Percentiles rank a stretch among this genome's conserved stretches.
phyloP scores from a whole-genome alignment of 345 rosid species.

The Populus davidiana region DNA sequence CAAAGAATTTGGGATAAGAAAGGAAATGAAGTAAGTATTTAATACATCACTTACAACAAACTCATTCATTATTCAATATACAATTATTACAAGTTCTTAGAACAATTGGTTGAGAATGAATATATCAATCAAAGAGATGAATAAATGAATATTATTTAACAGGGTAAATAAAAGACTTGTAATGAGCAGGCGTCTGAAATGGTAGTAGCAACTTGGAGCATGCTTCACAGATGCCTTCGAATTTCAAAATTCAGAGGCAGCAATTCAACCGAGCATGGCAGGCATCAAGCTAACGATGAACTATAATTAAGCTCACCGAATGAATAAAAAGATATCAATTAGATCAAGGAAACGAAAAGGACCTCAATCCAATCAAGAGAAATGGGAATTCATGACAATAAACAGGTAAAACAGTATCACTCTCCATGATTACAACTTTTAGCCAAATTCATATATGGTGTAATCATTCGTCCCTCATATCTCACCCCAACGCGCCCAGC shows the following conservation, averaged over 20 bases:
- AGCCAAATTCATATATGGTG: background rate
- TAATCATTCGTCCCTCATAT: conserved; percentile 2
- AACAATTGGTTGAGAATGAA: background rate
- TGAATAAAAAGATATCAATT: conserved; percentile 1
- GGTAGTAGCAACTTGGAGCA: background rate
- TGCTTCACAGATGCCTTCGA: background rate
- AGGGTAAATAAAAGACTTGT: background rate
- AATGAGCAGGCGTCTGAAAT: background rate
- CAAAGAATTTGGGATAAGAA: conserved; percentile 14
- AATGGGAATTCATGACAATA: background rate
- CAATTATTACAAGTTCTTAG: background rate
- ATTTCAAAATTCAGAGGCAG: background rate
- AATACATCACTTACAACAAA: background rate
- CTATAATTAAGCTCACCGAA: conserved; percentile 6
- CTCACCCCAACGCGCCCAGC: background rate
- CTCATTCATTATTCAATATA: background rate
- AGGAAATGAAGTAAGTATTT: background rate
- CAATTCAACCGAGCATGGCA: background rate
- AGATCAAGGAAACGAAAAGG: conserved; percentile 3
- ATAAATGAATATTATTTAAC: background rate
- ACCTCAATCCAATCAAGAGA: conserved; percentile 17
- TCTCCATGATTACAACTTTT: conserved; percentile 1
- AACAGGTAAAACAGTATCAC: background rate
- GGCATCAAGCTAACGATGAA: conserved; percentile 2
- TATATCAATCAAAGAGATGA: background rate